Evolutionary conservation across 139 green algal genomes (phyloP).

Genomic region (Chlorella sorokiniana): DNA sequence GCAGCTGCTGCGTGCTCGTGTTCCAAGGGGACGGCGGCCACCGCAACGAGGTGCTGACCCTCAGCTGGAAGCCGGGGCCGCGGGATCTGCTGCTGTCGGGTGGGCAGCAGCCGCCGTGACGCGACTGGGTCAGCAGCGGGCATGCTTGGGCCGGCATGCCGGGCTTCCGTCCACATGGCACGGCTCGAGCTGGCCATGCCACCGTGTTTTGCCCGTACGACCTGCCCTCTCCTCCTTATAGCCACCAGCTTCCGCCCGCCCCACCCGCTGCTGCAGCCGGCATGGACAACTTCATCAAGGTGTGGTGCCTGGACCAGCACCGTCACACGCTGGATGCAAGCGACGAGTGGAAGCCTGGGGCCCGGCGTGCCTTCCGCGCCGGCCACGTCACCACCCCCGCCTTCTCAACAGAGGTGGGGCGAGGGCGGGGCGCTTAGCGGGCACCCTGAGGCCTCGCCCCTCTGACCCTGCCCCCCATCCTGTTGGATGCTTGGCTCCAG

Average conservation of each 20-base stretch:
- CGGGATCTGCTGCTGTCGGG: conserved; percentile 16
- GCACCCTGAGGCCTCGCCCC: background rate
- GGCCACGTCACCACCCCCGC: conserved; percentile 34
- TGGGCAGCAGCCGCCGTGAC: too few relatives aligned
- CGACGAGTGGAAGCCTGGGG: conserved; percentile 13
- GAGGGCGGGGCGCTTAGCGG: background rate
- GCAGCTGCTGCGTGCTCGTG: conserved; percentile 61
- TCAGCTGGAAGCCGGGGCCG: conserved; percentile 47
- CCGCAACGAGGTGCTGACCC: conserved; percentile 73
- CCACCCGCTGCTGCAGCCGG: conserved; percentile 12
- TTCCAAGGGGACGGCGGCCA: conserved; percentile 69
- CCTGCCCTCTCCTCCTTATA: background rate
- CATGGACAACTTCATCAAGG: conserved; percentile 81
- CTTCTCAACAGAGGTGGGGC: conserved; percentile 42
- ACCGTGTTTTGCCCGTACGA: too few relatives aligned
- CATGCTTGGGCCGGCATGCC: too few relatives aligned
- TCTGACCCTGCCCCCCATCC: background rate
- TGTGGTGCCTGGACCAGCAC: conserved; percentile 58
- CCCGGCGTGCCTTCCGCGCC: conserved; percentile 28
- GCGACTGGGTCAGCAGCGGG: too few relatives aligned
- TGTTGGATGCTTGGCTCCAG: background rate
- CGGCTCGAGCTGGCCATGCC: too few relatives aligned
- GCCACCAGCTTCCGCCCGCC: background rate
- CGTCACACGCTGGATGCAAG: conserved; percentile 27
- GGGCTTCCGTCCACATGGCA: too few relatives aligned